Evolutionary conservation across 805 yeast species (phyloP), one percentile per base, ranked within the genome.

Genomic region (Barnettozyma siamensis): DNA sequence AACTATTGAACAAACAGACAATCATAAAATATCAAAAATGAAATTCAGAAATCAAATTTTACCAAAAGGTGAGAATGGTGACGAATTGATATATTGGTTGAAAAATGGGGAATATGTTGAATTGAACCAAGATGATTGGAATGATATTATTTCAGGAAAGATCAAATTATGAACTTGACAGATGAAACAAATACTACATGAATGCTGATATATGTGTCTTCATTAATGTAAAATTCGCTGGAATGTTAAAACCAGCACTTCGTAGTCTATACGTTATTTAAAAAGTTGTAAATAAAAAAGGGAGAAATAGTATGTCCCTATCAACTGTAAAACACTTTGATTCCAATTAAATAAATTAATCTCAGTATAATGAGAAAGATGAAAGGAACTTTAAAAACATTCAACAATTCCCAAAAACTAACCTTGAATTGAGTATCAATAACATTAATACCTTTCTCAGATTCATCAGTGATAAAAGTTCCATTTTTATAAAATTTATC

Each of bases 21-120:
- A 85, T 58, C 89, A 86, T 63, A 89, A 89, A 66, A 77, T 89
- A 12, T 75, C 83, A 11, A 85, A 84, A 61, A 79, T 77, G 53
- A 62, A 65, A 26, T 84, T 77, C 57, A 78, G 83, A 60, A 75
- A 80, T 50, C 88, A 84, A 45, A 68, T 68, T 8, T 61, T 83
- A 38, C 86, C 96, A 43, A 72, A 73, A 57, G 94, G 94, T 38
- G 72, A 65, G 23, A 58, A 63, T 33, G 80, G 79, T 5, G 60
- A 63, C 20, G 91, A 85, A 38, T 55, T 64, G 16, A 74, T 88
- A 30, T 89, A 76, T 63, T 88, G 91, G 84, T 67, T 88, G 47
- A 75, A 77, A 49, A 67, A 69, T 39, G 67, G 65, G 17, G 53
- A 50, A 23, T 88, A 88, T 57, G 74, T 69, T 42, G 70, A 64